Evolutionary conservation across 257 asterid genomes (phyloP).

Genomic region (Agastache rugosa): DNA sequence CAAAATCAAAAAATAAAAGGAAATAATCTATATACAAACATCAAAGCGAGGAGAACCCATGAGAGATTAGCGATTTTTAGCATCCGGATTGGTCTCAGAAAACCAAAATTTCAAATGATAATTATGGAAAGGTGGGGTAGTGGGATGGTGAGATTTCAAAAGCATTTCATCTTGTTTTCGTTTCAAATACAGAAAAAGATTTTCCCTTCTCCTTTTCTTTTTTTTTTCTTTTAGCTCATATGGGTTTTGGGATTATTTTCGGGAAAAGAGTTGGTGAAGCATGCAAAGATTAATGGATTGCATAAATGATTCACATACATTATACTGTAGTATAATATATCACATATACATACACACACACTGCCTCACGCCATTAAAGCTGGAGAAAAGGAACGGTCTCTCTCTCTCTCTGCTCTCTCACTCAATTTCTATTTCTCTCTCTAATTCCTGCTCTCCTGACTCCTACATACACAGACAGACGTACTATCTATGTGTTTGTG

Average conservation of each 20-base stretch:
- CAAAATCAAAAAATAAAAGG: conserved; percentile 18
- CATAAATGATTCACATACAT: conserved; percentile 32
- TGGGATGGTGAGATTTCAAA: conserved; percentile 44
- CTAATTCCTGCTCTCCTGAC: conserved; percentile 37
- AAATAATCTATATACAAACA: conserved; percentile 49
- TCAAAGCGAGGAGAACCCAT: conserved; percentile 37
- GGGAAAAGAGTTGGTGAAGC: conserved; percentile 72
- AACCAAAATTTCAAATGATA: conserved; percentile 44
- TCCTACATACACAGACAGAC: conserved; percentile 14
- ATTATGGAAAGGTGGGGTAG: conserved; percentile 46
- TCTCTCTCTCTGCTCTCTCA: conserved; percentile 40
- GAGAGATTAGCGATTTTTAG: conserved; percentile 49
- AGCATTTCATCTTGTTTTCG: conserved; percentile 44
- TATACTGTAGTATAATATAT: conserved; percentile 20
- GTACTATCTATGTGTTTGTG: background rate
- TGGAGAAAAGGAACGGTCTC: conserved; percentile 75
- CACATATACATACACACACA: conserved; percentile 41
- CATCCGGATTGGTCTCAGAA: conserved; percentile 50
- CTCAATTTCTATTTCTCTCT: conserved; percentile 40
- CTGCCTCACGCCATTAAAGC: conserved; percentile 91
- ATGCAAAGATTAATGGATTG: conserved; percentile 73
- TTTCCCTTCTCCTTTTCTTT: conserved; percentile 19
- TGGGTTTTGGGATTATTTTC: conserved; percentile 62
- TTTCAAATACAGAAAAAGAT: conserved; percentile 29
- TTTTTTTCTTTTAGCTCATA: conserved; percentile 38